Evolutionary conservation across 2,329 filamentous ascomycete genomes (phyloP).

Genomic region (Claviceps africana): DNA sequence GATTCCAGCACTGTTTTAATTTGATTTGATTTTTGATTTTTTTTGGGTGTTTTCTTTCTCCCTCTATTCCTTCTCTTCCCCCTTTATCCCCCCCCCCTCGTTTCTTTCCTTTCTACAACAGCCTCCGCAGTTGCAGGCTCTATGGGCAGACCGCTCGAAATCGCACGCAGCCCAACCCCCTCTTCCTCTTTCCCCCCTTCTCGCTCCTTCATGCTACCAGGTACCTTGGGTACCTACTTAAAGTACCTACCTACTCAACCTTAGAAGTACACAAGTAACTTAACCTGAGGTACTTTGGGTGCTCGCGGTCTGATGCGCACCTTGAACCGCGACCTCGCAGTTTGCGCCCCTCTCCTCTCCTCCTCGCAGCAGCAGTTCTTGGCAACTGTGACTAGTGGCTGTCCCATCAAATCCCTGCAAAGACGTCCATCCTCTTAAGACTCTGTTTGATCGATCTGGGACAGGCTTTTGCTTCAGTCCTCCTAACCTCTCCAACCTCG

Average conservation of each 20-base stretch:
- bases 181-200: neutral
- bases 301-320: conserved; percentile 14
- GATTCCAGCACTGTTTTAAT: neutral
- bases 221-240: neutral
- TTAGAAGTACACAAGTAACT: too few species aligned
- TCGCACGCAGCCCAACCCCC: neutral
- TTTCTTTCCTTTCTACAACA: neutral
- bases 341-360: conserved; percentile 4
- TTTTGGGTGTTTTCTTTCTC: neutral
- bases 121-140: neutral
- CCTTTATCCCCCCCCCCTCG: neutral
- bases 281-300: neutral
- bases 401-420: conserved; percentile 13
- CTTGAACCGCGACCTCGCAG: conserved; percentile 4
- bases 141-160: neutral
- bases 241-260: neutral
- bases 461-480: neutral
- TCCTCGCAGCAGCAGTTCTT: conserved; percentile 11
- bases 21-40: neutral
- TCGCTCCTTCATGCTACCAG: neutral
- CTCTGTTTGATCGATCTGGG: neutral
- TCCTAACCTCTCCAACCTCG: neutral
- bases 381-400: conserved; percentile 26
- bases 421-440: conserved; percentile 14
- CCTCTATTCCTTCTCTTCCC: neutral